Conservation (phyloP, 257 asterid species). For the Penstemon newberryi region DNA sequence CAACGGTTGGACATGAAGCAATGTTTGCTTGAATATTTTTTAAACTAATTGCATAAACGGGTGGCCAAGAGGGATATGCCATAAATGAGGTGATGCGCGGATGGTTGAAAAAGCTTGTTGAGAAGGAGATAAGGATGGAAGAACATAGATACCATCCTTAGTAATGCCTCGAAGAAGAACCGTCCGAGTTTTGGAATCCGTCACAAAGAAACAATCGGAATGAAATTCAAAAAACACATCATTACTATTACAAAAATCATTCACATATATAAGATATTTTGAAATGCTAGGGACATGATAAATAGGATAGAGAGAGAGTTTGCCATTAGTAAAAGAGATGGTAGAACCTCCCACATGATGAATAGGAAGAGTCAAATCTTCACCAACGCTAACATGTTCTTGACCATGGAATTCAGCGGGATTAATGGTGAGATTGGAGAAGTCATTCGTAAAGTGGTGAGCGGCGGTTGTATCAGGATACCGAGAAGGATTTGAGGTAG, state of each 20-base stretch:
- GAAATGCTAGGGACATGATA: neutral
- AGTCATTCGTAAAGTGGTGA: neutral
- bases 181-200: neutral
- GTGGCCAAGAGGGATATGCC: neutral
- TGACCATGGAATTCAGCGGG: neutral
- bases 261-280: neutral
- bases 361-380: neutral
- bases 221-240: neutral
- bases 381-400: neutral
- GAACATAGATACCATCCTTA: neutral
- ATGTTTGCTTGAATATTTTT: neutral
- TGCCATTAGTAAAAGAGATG: no score
- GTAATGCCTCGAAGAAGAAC: neutral
- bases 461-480: neutral
- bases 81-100: neutral
- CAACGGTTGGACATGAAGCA: neutral
- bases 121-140: no score
- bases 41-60: neutral
- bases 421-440: neutral
- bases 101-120: neutral
- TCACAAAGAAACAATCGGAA: neutral
- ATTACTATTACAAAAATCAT: neutral
- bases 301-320: no score
- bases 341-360: no score
- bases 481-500: neutral